Conservation (phyloP, 2,329 filamentous ascomycete species). For the Mollisiaceae sp. region DNA sequence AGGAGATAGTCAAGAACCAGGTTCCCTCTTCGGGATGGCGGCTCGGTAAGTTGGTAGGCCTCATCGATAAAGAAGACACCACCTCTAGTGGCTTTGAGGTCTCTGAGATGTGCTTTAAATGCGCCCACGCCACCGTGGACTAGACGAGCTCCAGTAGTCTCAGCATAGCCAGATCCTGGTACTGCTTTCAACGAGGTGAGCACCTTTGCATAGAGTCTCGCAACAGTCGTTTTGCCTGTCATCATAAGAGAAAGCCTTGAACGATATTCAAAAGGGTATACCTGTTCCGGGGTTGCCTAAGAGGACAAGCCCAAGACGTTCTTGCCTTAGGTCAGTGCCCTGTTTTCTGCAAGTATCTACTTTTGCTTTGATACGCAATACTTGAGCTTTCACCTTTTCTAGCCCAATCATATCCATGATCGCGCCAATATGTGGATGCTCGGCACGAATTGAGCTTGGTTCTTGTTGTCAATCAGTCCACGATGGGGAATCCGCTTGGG, state of each 20-base stretch:
- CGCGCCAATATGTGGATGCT: slow-evolving; percentile 60
- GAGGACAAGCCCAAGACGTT: slow-evolving; percentile 66
- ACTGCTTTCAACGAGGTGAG: slow-evolving; percentile 66
- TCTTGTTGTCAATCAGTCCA: slow-evolving; percentile 64
- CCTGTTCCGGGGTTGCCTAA: slow-evolving; percentile 79
- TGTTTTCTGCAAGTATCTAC: slow-evolving; percentile 67
- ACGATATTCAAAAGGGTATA: slow-evolving; percentile 38
- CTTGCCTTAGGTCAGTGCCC: slow-evolving; percentile 55
- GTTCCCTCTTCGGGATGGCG: slow-evolving; percentile 58
- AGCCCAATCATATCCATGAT: slow-evolving; percentile 76
- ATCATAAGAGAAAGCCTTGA: not conserved
- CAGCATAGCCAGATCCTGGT: slow-evolving; percentile 58
- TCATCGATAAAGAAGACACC: slow-evolving; percentile 80
- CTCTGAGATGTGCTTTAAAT: slow-evolving; percentile 60
- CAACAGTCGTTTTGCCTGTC: slow-evolving; percentile 72
- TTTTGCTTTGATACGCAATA: slow-evolving; percentile 66
- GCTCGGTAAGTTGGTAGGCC: slow-evolving; percentile 71
- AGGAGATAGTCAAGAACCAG: slow-evolving; percentile 73
- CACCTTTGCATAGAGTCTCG: slow-evolving; percentile 69
- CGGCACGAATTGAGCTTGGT: slow-evolving; percentile 57
- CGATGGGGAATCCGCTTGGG: slow-evolving; percentile 41
- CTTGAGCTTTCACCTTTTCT: slow-evolving; percentile 68
- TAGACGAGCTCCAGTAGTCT: slow-evolving; percentile 70
- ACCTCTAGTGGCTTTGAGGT: slow-evolving; percentile 66
- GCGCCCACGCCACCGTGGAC: slow-evolving; percentile 63